Conservation (phyloP, 805 yeast species). For the Isabelozyma heimii region DNA sequence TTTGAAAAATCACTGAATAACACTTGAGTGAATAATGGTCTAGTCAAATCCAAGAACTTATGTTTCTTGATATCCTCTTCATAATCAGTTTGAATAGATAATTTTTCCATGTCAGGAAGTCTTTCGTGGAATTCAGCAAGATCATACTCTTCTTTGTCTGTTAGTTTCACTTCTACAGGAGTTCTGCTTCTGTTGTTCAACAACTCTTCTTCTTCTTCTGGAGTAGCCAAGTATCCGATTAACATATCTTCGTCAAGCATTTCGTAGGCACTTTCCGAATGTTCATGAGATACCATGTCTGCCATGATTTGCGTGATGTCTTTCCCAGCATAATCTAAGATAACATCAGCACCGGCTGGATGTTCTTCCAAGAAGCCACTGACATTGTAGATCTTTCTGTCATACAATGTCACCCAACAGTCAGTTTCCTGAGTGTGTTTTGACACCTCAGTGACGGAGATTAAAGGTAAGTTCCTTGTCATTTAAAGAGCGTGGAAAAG, state of each 20-base stretch:
- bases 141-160: conserved; percentile 21
- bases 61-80: conserved; percentile 68
- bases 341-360: conserved; percentile 64
- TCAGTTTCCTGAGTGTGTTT: conserved; percentile 52
- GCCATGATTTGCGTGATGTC: conserved; percentile 72
- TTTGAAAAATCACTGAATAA: conserved; percentile 71
- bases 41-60: conserved; percentile 80
- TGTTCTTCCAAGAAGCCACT: conserved; percentile 71
- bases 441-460: conserved; percentile 52
- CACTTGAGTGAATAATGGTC: conserved; percentile 81
- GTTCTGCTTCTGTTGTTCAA: conserved; percentile 56
- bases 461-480: conserved; percentile 50
- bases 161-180: conserved; percentile 55
- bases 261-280: conserved; percentile 82
- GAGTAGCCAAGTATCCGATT: conserved; percentile 81
- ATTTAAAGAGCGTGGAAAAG: conserved; percentile 2
- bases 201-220: conserved; percentile 70
- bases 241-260: conserved; percentile 78
- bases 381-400: conserved; percentile 82
- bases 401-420: conserved; percentile 79
- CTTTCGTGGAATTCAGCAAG: conserved; percentile 50
- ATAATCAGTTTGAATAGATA: conserved; percentile 78
- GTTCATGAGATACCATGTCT: conserved; percentile 70
- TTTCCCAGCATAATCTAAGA: conserved; percentile 56
- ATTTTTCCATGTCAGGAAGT: conserved; percentile 69